A percentile compares a stretch with the other conserved stretches of the same genome.
phyloP scores from a whole-genome alignment of 768 basidiomycete species.

The Boletus sp. region DNA sequence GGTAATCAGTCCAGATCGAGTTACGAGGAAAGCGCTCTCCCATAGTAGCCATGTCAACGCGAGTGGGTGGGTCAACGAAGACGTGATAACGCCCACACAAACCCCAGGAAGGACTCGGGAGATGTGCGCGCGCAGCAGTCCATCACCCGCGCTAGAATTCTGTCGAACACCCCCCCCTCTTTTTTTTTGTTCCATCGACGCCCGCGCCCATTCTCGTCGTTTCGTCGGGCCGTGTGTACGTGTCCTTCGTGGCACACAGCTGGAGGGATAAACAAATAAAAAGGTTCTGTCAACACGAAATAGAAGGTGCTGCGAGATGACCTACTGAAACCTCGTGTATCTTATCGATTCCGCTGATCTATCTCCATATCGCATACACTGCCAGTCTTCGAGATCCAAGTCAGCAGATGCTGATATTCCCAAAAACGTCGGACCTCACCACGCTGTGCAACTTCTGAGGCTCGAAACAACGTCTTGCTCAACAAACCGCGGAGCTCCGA shows the following conservation, averaged over 20 bases:
- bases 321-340: slow-evolving; percentile 15
- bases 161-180: too few species aligned
- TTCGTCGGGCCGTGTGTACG: not conserved
- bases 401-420: not conserved
- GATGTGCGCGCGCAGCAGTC: not conserved
- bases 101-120: not conserved
- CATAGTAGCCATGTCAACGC: slow-evolving; percentile 21
- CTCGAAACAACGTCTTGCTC: not conserved
- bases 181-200: not conserved
- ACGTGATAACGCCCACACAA: slow-evolving; percentile 12
- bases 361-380: slow-evolving; percentile 4
- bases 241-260: not conserved
- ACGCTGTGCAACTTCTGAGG: slow-evolving; percentile 4
- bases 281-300: slow-evolving; percentile 1
- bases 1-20: not conserved
- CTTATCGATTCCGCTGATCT: slow-evolving; percentile 22
- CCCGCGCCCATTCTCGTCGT: slow-evolving; percentile 6
- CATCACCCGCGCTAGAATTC: not conserved
- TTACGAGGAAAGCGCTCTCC: slow-evolving; percentile 6
- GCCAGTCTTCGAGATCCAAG: slow-evolving; percentile 13
- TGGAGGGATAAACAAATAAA: not conserved
- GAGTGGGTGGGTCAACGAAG: not conserved
- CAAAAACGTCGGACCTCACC: slow-evolving; percentile 9
- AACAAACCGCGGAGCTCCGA: slow-evolving; percentile 33
- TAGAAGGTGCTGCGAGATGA: not conserved